Conservation (phyloP, 306 rosid species). For the Cucurbita ficifolia region DNA sequence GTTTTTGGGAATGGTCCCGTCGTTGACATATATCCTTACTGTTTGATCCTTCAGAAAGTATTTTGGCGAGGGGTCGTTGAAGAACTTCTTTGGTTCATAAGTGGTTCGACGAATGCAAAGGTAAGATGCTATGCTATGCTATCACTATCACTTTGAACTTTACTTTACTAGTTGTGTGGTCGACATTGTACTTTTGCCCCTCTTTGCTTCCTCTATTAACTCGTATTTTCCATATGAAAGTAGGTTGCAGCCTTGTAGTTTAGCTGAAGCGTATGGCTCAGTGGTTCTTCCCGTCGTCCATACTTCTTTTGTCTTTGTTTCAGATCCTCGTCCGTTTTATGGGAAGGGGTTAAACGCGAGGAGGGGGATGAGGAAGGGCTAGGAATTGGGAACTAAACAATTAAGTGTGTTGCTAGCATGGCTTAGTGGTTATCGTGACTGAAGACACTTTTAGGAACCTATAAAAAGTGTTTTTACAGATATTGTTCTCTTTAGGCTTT, state of each 20-base stretch:
- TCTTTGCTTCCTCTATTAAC: not conserved
- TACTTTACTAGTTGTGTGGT: not conserved
- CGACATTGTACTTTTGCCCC: not conserved
- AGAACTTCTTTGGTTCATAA: conserved; percentile 96
- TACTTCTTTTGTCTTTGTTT: not conserved
- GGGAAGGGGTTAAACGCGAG: too few relatives aligned
- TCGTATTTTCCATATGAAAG: not conserved
- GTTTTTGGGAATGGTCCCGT: not conserved
- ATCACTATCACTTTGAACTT: not conserved
- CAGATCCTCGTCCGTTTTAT: not conserved
- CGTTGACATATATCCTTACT: not conserved
- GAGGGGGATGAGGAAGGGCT: not conserved
- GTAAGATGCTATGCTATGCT: conserved; percentile 18
- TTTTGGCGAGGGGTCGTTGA: conserved; percentile 98
- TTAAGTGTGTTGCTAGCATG: not conserved
- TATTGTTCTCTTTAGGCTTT: too few relatives aligned
- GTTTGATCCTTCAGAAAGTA: conserved; percentile 58
- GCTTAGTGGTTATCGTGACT: not conserved
- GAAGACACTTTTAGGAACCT: not conserved
- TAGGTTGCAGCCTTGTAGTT: not conserved
- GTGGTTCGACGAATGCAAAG: conserved; percentile 97
- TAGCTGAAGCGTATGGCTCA: not conserved
- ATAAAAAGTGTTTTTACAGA: not conserved
- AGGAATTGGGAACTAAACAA: not conserved
- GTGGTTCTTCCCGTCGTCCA: not conserved